Conservation (phyloP, 2,329 filamentous ascomycete genomes). For the Cordyceps tenuipes region DNA sequence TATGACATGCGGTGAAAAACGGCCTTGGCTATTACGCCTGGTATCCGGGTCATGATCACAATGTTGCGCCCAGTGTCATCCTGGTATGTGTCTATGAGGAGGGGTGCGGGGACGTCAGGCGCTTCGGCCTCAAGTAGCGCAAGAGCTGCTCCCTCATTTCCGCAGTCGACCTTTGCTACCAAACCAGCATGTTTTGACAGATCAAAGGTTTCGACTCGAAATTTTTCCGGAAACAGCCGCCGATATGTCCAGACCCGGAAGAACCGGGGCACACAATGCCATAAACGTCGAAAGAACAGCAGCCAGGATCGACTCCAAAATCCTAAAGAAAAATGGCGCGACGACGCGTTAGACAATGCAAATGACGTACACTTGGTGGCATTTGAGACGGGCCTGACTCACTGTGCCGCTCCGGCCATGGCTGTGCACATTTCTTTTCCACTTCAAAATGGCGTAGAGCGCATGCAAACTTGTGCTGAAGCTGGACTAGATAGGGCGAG, state of each 20-base stretch:
- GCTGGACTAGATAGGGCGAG: background rate
- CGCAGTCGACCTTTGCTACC: background rate
- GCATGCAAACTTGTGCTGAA: background rate
- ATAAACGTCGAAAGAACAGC: background rate
- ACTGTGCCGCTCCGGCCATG: background rate
- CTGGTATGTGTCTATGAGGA: background rate
- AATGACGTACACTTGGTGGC: background rate
- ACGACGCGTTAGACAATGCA: background rate
- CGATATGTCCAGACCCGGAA: background rate
- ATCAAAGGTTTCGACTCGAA: background rate
- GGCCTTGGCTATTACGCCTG: background rate
- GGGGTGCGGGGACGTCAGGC: background rate
- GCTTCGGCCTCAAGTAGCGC: background rate
- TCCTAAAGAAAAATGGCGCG: background rate
- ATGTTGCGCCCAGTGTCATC: background rate
- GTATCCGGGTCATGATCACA: background rate
- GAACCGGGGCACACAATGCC: background rate
- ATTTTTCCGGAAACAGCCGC: background rate
- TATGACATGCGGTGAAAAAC: background rate
- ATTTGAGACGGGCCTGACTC: background rate
- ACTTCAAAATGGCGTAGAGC: background rate
- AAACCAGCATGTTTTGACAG: background rate
- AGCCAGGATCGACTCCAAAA: conserved; percentile 2
- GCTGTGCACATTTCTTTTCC: background rate
- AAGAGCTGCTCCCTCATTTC: background rate